Evolutionary conservation across 495 filamentous ascomycete genomes (phyloP), one percentile per base, ranked within the genome.

Genomic region (Letharia columbiana): DNA sequence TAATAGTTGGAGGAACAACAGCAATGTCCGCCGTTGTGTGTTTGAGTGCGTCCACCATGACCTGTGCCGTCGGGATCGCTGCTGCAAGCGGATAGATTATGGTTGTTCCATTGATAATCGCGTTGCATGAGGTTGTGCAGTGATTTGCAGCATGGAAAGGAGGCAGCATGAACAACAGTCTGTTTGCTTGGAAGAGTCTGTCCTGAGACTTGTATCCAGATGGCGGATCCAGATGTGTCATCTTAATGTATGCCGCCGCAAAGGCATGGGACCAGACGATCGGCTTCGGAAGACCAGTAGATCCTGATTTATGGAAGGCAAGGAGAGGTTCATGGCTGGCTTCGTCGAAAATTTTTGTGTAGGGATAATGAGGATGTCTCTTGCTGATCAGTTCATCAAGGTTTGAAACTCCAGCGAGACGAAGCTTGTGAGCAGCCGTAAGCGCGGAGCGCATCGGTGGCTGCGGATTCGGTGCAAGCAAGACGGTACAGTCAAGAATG

Each of bases 1-100:
- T 35, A 7, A 78, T 66, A 3, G 73, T 76, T 4, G 78, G 78
- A 8, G 72, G 67, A 3, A 73, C 58, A 4, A 76, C 7, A 2
- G 72, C 73, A 3, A 73, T 52, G 15, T 78, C 73, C 15, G 37
- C 49, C 17, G 13, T 64, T 11, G 20, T 64, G 33, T 56, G 41
- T n/a, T 50, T 45, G 40, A 62, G 31, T 8, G 47, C 42, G 18
- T 62, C 12, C 15, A 62, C 23, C 40, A 62, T 28, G 17, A 41
- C 41, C 41, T 62, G 40, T 18, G 41, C 60, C 9, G 18, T 50
- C 3, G 41, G 10, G 2, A 31, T 47, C 10, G 60, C 60, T 20
- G 33, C 42, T 23, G 60, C 31, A 37, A 50, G n/a, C 37, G 60
- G 61, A 47, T 39, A 62, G 11, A 62, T 39, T 15, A 62, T 41